These are phyloP conservation scores for Cucurbita moschata DNA, from an alignment of 306 rosid species.

Conservation along the genomic window DNA sequence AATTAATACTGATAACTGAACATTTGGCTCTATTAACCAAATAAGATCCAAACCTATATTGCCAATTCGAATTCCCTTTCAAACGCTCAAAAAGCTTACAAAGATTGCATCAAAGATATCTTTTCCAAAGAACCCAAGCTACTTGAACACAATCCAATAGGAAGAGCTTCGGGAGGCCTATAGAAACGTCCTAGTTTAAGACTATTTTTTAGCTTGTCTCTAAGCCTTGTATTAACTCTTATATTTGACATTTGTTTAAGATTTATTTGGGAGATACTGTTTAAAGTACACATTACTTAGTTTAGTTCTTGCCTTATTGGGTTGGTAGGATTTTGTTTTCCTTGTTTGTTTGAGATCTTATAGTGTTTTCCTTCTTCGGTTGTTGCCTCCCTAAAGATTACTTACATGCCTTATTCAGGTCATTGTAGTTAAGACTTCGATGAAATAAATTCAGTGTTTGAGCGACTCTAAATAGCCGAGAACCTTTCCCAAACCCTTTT, in stretches of 20 bases:
- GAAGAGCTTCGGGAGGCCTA: background rate
- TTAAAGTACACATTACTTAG: background rate
- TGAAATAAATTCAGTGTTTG: background rate
- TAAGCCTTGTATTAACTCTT: background rate
- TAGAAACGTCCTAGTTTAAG: background rate
- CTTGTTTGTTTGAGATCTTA: background rate
- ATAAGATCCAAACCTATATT: background rate
- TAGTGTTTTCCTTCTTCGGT: background rate
- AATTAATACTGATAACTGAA: background rate
- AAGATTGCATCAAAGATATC: background rate
- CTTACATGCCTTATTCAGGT: background rate
- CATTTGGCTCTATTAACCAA: background rate
- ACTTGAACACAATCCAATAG: background rate
- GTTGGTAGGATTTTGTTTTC: background rate
- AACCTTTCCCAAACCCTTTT: background rate
- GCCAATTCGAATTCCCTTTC: background rate
- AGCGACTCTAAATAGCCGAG: background rate
- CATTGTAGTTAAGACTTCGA: background rate
- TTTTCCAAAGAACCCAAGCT: background rate
- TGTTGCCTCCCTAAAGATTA: background rate
- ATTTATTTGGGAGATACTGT: background rate
- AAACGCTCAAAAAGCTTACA: background rate
- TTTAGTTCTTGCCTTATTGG: background rate
- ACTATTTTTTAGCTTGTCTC: background rate
- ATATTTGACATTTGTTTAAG: background rate